phyloP scores from a whole-genome alignment of 345 rosid species.

The Gossypium anomalum region DNA sequence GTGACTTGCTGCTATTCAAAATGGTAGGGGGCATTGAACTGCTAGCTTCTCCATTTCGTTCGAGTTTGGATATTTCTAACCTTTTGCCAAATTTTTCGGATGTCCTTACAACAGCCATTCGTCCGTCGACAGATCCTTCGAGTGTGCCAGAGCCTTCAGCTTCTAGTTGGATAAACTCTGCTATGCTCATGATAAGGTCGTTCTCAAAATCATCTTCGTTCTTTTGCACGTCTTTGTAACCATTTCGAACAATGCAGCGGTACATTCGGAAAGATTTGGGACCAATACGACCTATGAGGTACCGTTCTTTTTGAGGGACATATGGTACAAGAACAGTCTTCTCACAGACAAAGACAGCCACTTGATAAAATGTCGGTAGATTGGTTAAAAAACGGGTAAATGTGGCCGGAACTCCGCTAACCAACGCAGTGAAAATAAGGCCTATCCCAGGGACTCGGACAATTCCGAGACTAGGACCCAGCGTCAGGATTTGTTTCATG shows the following conservation, averaged over 20 bases:
- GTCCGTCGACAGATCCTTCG: slow-evolving; percentile 56
- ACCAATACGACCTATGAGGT: slow-evolving; percentile 84
- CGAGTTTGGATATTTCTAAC: slow-evolving; percentile 45
- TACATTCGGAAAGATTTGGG: slow-evolving; percentile 86
- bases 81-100: slow-evolving; percentile 75
- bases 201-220: slow-evolving; percentile 70
- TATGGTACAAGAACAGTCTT: slow-evolving; percentile 83
- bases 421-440: slow-evolving; percentile 76
- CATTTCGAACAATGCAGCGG: slow-evolving; percentile 81
- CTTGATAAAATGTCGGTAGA: slow-evolving; percentile 88
- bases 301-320: slow-evolving; percentile 75
- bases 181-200: slow-evolving; percentile 79
- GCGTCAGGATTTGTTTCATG: slow-evolving; percentile 69
- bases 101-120: slow-evolving; percentile 75
- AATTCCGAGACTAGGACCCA: slow-evolving; percentile 84
- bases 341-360: slow-evolving; percentile 75
- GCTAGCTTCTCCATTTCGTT: slow-evolving; percentile 37
- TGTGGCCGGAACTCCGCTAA: slow-evolving; percentile 72
- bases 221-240: slow-evolving; percentile 79
- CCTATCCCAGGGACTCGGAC: slow-evolving; percentile 92
- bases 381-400: slow-evolving; percentile 80
- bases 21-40: slow-evolving; percentile 30
- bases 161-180: slow-evolving; percentile 91
- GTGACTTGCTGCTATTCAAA: slow-evolving; percentile 60
- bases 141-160: slow-evolving; percentile 57